These are phyloP conservation scores for Gossypium longicalyx DNA, from an alignment of 345 rosid genomes.

Conservation along the genomic window DNA sequence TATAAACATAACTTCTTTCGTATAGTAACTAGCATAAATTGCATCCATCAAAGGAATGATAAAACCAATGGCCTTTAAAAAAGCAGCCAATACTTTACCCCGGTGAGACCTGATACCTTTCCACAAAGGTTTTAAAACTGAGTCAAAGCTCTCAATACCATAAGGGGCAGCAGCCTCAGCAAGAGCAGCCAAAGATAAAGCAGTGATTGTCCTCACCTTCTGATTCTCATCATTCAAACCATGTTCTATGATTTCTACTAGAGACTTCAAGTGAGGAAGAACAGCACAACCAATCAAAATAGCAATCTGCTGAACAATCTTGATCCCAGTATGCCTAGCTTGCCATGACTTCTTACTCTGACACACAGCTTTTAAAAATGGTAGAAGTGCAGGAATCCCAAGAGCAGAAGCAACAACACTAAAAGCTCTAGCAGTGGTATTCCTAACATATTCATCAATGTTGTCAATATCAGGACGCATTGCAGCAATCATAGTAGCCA, in stretches of 20 bases:
- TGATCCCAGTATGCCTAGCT: conserved; percentile 98
- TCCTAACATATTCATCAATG: conserved; percentile 96
- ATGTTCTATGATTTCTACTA: conserved; percentile 88
- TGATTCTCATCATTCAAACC: conserved; percentile 97
- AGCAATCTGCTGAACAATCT: conserved; percentile 99
- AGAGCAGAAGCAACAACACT: conserved; percentile 99
- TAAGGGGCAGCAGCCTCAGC: conserved; percentile 99
- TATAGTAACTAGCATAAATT: conserved; percentile 85
- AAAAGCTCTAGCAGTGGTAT: conserved; percentile 98
- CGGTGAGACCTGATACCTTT: conserved; percentile 98
- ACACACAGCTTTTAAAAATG: conserved; percentile 95
- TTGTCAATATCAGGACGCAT: conserved; percentile 99
- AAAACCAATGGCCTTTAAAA: conserved; percentile 39
- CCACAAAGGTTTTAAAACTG: conserved; percentile 97
- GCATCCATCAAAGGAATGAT: conserved; percentile 30
- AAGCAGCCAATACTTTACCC: conserved; percentile 98
- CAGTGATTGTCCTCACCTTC: conserved; percentile 97
- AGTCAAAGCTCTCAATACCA: conserved; percentile 97
- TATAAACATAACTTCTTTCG: conserved; percentile 93
- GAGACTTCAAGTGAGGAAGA: conserved; percentile 86
- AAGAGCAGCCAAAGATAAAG: conserved; percentile 97
- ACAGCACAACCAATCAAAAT: conserved; percentile 98
- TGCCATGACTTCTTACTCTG: conserved; percentile 99
- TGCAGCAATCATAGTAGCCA: conserved; percentile 99
- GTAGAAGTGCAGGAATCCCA: conserved; percentile 45